phyloP scores from a whole-genome alignment of 176 grass and related monocot genomes.

The Microstegium vimineum region DNA sequence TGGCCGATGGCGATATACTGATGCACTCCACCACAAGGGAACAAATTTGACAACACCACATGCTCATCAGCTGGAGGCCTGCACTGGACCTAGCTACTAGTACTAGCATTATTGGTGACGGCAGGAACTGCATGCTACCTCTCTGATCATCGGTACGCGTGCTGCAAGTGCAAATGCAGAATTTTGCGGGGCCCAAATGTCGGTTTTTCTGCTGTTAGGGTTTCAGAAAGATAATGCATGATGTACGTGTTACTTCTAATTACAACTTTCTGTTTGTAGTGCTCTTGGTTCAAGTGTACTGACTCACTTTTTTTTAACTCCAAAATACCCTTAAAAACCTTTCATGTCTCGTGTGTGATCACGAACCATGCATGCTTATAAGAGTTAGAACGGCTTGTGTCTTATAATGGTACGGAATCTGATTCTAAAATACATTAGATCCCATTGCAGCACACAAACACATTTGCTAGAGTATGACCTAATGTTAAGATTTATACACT shows the following conservation, averaged over 20 bases:
- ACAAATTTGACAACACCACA: constrained; percentile 31
- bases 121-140: neutral
- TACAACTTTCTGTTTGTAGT: neutral
- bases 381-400: no score
- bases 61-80: neutral
- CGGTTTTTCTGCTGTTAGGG: neutral
- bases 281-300: neutral
- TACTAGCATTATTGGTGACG: neutral
- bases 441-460: no score
- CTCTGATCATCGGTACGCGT: neutral
- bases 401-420: no score
- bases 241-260: neutral
- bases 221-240: neutral
- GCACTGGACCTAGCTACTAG: neutral
- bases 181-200: neutral
- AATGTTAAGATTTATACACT: no score
- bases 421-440: no score
- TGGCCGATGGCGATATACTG: constrained; percentile 37
- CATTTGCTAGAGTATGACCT: no score
- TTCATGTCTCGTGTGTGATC: no score
- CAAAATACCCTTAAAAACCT: no score
- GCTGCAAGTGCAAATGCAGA: neutral
- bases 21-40: constrained; percentile 35
- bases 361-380: no score
- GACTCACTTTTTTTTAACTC: no score